Conservation (phyloP, 2,329 filamentous ascomycete species). For the Gnomoniopsis sp. region DNA sequence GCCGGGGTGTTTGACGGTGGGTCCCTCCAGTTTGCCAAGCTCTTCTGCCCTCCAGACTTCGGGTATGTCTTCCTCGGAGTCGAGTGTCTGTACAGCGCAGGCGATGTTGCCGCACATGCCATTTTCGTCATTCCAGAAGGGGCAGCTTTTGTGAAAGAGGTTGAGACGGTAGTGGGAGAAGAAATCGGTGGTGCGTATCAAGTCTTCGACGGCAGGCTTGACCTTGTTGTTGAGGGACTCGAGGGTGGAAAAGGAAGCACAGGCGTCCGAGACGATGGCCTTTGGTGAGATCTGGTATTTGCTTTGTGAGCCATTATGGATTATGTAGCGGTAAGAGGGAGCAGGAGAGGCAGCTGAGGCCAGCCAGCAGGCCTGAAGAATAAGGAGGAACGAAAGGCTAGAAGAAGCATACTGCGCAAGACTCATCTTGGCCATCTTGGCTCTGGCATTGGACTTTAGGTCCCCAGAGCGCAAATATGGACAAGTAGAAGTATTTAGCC, state of each 20-base stretch:
- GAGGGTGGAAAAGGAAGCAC: slow-evolving; percentile 87
- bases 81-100: slow-evolving; percentile 90
- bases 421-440: slow-evolving; percentile 40
- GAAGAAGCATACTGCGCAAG: slow-evolving; percentile 44
- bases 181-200: slow-evolving; percentile 89
- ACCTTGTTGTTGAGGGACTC: slow-evolving; percentile 77
- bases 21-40: slow-evolving; percentile 87
- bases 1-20: slow-evolving; percentile 83
- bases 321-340: slow-evolving; percentile 20
- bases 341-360: slow-evolving; percentile 20
- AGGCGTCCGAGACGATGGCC: slow-evolving; percentile 88
- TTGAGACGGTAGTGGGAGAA: slow-evolving; percentile 97
- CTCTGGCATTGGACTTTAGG: slow-evolving; percentile 43
- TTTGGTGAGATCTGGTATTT: slow-evolving; percentile 73
- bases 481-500: slow-evolving; percentile 52
- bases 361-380: slow-evolving; percentile 21
- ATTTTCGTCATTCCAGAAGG: slow-evolving; percentile 92
- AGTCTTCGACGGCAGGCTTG: slow-evolving; percentile 71
- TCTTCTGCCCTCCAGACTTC: slow-evolving; percentile 87
- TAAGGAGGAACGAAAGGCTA: slow-evolving; percentile 20
- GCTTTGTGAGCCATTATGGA: slow-evolving; percentile 35
- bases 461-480: slow-evolving; percentile 54
- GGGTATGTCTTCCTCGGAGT: slow-evolving; percentile 93
- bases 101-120: slow-evolving; percentile 97
- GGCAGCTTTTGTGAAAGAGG: slow-evolving; percentile 89